Percentiles rank a stretch among this genome's conserved stretches.
Conservation (phyloP, 495 filamentous ascomycete species). For the Aspergillus heteromorphus region DNA sequence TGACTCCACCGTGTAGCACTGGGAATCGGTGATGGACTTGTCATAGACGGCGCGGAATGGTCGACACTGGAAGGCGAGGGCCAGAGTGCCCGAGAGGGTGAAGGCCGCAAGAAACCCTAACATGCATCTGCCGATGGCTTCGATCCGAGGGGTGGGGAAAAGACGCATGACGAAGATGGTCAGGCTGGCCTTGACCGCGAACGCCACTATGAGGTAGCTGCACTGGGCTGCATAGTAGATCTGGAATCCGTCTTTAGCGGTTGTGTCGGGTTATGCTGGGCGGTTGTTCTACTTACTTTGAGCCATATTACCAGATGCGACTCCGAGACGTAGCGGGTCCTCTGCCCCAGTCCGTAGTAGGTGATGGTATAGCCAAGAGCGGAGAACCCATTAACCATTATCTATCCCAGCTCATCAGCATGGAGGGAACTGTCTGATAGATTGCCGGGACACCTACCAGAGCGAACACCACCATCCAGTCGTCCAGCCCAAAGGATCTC, state of each 20-base stretch:
- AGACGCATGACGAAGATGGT: constrained; percentile 6
- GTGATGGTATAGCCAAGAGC: constrained; percentile 8
- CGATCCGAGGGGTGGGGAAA: constrained; percentile 3
- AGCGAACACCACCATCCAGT: constrained; percentile 7
- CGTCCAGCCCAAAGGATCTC: constrained; percentile 3
- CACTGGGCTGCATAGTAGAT: constrained; percentile 7
- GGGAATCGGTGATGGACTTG: background rate
- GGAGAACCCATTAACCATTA: constrained; percentile 7
- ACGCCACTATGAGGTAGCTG: constrained; percentile 4
- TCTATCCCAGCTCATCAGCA: background rate
- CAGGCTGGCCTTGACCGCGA: constrained; percentile 5
- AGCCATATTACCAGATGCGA: constrained; percentile 1
- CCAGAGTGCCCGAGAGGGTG: constrained; percentile 8
- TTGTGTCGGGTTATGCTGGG: no score
- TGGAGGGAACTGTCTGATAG: background rate
- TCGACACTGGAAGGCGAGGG: constrained; percentile 12
- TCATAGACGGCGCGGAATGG: constrained; percentile 13
- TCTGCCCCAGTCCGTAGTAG: constrained; percentile 9
- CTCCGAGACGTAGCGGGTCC: no score
- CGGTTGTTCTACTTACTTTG: background rate
- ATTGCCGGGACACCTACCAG: constrained; percentile 8
- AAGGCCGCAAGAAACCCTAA: background rate
- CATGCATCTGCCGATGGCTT: background rate
- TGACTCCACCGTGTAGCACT: constrained; percentile 7
- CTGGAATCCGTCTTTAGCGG: background rate